Base-by-base conservation (phyloP, 2,329 filamentous ascomycete species). In the Calonectria crousiana region DNA sequence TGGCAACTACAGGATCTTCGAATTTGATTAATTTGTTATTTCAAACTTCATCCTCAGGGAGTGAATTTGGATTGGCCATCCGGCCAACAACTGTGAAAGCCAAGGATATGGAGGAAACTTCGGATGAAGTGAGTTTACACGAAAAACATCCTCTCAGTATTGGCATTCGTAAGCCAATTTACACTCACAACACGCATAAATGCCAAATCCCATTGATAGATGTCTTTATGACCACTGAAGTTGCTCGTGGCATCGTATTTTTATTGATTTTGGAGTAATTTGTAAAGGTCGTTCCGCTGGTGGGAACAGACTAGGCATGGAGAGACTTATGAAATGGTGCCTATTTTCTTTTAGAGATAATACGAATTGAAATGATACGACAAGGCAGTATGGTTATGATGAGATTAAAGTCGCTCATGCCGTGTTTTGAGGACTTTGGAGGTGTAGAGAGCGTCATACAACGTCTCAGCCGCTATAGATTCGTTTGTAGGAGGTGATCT, bases 231-330 rank as follows among this genome's bases (percentile, higher is more conserved):
- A n/a, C 47, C 26, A 47, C 58, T 2, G 13, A 26, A 6, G 36
- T 41, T 20, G 64, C 32, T n/a, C 62, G 70, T 4, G 8, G 67
- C 4, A 6, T 67, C 6, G 11, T 65, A 3, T 49, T 75, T 4
- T 2, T 75, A 4, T n/a, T 70, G 6, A 2, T 56, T 6, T 32
- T 75, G 5, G 71, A 67, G 67, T n/a, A n/a, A n/a, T n/a, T n/a
- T n/a, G n/a, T n/a, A n/a, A n/a, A n/a, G n/a, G n/a, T n/a, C n/a
- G n/a, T n/a, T n/a, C n/a, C n/a, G n/a, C n/a, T n/a, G n/a, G n/a
- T n/a, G n/a, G n/a, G n/a, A n/a, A n/a, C n/a, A n/a, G n/a, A n/a
- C n/a, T n/a, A n/a, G n/a, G n/a, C n/a, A n/a, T n/a, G n/a, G n/a
- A n/a, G n/a, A n/a, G 0, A 14, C n/a, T 44, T n/a, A 47, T 47